Conservation (phyloP, 2,329 filamentous ascomycete genomes). For the Phialophora expanda region DNA sequence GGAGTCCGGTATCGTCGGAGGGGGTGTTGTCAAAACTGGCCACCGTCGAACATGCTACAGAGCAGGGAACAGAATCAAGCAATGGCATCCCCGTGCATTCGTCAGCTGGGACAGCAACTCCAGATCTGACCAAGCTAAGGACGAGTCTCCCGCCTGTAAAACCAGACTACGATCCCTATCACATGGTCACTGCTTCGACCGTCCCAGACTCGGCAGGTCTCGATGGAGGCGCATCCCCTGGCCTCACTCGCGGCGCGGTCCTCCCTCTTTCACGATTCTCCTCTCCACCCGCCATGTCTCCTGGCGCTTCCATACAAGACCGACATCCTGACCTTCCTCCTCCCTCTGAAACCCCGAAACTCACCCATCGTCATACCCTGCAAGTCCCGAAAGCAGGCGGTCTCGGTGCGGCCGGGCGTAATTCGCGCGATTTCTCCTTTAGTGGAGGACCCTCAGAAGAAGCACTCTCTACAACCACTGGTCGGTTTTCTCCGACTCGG, state of each 20-base stretch:
- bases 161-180: constrained; percentile 41
- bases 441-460: constrained; percentile 58
- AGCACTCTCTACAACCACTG: constrained; percentile 67
- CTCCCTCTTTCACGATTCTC: constrained; percentile 46
- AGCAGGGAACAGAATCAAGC: constrained; percentile 23
- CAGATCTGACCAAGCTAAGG: constrained; percentile 29
- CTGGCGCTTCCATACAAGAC: constrained; percentile 50
- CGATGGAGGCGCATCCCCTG: constrained; percentile 20
- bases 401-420: constrained; percentile 60
- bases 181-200: constrained; percentile 44
- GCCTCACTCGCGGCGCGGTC: constrained; percentile 10
- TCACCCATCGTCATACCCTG: constrained; percentile 84
- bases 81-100: constrained; percentile 38
- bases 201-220: constrained; percentile 42
- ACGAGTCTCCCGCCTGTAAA: constrained; percentile 26
- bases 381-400: constrained; percentile 73
- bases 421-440: constrained; percentile 69
- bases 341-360: constrained; percentile 61
- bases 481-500: constrained; percentile 78
- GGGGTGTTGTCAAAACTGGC: constrained; percentile 36
- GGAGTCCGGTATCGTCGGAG: constrained; percentile 36
- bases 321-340: constrained; percentile 46
- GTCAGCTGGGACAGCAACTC: constrained; percentile 43
- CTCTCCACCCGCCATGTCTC: constrained; percentile 61
- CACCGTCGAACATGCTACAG: constrained; percentile 34